phyloP scores from a whole-genome alignment of 352 stramenopile genomes.

The Phytophthora pinifolia region DNA sequence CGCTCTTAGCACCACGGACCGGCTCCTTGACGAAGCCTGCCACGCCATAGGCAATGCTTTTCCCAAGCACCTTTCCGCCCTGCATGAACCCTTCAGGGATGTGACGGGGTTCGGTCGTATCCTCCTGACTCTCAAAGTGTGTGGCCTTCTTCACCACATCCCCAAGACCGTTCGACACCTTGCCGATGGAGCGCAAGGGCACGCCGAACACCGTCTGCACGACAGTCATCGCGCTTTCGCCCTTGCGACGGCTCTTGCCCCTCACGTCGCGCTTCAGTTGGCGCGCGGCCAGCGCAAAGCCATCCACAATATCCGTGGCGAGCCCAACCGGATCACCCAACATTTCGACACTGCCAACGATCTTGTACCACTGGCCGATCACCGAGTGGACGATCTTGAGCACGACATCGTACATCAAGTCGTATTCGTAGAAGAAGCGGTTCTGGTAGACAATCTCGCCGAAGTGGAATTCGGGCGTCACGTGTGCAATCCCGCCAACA shows the following conservation, averaged over 20 bases:
- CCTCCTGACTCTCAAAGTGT: slow-evolving; percentile 80
- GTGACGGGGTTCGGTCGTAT: slow-evolving; percentile 64
- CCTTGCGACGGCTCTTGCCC: slow-evolving; percentile 80
- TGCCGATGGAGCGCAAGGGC: slow-evolving; percentile 72
- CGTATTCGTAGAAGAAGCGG: slow-evolving; percentile 87
- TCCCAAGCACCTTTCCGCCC: slow-evolving; percentile 71
- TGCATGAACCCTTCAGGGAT: slow-evolving; percentile 77
- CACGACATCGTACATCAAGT: slow-evolving; percentile 75
- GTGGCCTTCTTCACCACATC: slow-evolving; percentile 87
- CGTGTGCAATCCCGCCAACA: slow-evolving; percentile 84
- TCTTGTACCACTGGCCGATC: slow-evolving; percentile 88
- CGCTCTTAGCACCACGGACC: slow-evolving; percentile 68
- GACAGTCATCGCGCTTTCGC: slow-evolving; percentile 76
- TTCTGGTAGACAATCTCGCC: slow-evolving; percentile 71
- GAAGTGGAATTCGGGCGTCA: slow-evolving; percentile 84
- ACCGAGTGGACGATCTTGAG: slow-evolving; percentile 73
- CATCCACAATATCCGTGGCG: slow-evolving; percentile 84
- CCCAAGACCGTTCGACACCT: slow-evolving; percentile 82
- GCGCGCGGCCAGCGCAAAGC: slow-evolving; percentile 73
- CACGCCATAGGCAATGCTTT: slow-evolving; percentile 77
- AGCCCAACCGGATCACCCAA: slow-evolving; percentile 83
- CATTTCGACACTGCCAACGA: slow-evolving; percentile 85
- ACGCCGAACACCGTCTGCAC: slow-evolving; percentile 82
- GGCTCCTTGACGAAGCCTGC: slow-evolving; percentile 83
- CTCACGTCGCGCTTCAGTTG: slow-evolving; percentile 82